Base-by-base conservation (phyloP, 257 asterid genomes). In the Phtheirospermum japonicum region DNA sequence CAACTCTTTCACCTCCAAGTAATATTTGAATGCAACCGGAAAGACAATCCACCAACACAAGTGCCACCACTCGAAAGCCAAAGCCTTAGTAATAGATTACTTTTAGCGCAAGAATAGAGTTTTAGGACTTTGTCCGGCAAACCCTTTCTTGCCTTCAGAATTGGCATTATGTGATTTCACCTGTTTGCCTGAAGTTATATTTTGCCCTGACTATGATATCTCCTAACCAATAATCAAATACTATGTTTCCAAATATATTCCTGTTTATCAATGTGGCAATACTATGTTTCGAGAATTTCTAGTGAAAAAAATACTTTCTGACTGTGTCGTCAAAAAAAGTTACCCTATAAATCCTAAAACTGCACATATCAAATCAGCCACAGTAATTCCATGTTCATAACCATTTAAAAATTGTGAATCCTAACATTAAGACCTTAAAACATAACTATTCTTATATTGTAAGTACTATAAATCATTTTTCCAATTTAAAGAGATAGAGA, bases 1-100 rank as follows among this genome's bases (percentile, higher is more conserved):
- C 30, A 50, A 50, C 45, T 50, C 28, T 46, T 30, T 50, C 12
- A 16, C 65, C 54, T 54, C 70, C 43, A 54, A 52, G 30, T 64
- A 20, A 31, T 37, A 52, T 23, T 64, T 53, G 17, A 26, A 36
- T 0, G 16, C 30, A 36, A 10, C n/a, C 5, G 34, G 26, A 37
- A 53, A 37, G 33, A 55, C 57, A 40, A 43, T 40, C 1, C 36
- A 59, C 36, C 14, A 7, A 63, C 31, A 30, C 53, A 53, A 37
- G 32, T 6, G 54, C 23, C 43, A 42, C 12, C 53, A 51, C 40
- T 20, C 12, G 14, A 42, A n/a, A 62, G 45, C 33, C 42, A 34
- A 54, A 54, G 45, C 57, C 48, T 28, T 55, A 5, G 52, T 26
- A 23, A 6, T 55, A 26, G 54, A 45, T 9, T 16, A 30, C 12